These are phyloP conservation scores for Ambrosia hybrid DNA, from an alignment of 140 eudicot genomes.

Conservation along the genomic window DNA sequence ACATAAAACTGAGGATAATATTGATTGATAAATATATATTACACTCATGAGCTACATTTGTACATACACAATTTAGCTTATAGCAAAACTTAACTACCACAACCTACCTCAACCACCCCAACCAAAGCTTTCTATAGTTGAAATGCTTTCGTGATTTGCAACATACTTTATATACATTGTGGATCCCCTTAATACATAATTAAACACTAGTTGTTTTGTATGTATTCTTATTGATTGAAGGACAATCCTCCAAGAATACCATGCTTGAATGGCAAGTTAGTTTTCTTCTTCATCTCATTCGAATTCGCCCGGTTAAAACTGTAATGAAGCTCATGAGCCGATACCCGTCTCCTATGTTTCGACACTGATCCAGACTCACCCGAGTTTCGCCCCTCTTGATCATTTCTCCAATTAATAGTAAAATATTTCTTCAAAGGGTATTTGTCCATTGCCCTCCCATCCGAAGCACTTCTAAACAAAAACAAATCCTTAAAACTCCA, in stretches of 20 bases:
- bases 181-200: neutral
- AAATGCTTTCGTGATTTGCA: conserved; percentile 1
- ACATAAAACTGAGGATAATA: conserved; percentile 2
- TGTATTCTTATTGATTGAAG: conserved; percentile 42
- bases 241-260: conserved; percentile 77
- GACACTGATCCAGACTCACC: conserved; percentile 36
- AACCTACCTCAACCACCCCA: conserved; percentile 5
- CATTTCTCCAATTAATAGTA: conserved; percentile 27
- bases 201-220: neutral
- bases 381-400: conserved; percentile 37
- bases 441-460: conserved; percentile 75
- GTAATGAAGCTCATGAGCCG: conserved; percentile 86
- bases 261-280: conserved; percentile 82
- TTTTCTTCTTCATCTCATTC: conserved; percentile 76
- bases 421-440: conserved; percentile 72
- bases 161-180: neutral
- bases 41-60: conserved; percentile 15
- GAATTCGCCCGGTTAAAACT: conserved; percentile 67
- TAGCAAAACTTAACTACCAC: conserved; percentile 5
- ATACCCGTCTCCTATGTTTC: conserved; percentile 46
- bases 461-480: conserved; percentile 87
- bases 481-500: conserved; percentile 80
- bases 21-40: conserved; percentile 17
- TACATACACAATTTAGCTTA: conserved; percentile 8
- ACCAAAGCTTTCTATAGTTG: conserved; percentile 9